Evolutionary conservation across 164 flowering plant genomes (phyloP).

Genomic region (Litsea cubeba): DNA sequence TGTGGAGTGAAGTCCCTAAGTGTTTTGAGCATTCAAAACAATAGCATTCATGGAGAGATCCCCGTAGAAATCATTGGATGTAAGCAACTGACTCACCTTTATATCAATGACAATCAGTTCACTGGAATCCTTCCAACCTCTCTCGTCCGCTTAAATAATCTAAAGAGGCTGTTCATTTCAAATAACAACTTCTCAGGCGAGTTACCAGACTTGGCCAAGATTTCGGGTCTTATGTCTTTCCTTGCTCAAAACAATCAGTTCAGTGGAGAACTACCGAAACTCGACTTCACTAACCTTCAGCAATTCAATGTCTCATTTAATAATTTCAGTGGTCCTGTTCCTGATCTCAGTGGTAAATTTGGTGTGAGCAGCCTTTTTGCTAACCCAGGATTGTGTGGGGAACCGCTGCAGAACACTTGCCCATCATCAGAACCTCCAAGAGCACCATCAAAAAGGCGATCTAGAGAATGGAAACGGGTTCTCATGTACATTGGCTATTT

Average conservation of each 20-base stretch:
- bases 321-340: conserved; percentile 42
- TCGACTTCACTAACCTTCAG: conserved; percentile 38
- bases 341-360: conserved; percentile 25
- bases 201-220: conserved; percentile 39
- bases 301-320: conserved; percentile 47
- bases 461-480: conserved; percentile 14
- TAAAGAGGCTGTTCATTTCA: conserved; percentile 37
- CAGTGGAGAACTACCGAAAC: conserved; percentile 36
- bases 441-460: conserved; percentile 8
- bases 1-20: conserved; percentile 33
- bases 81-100: conserved; percentile 36
- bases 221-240: conserved; percentile 38
- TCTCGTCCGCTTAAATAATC: conserved; percentile 27
- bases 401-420: conserved; percentile 33
- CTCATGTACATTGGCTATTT: conserved; percentile 45
- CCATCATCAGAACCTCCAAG: conserved; percentile 11
- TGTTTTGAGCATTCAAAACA: conserved; percentile 31
- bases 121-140: conserved; percentile 36
- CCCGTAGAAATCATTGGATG: conserved; percentile 34
- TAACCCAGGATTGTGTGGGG: conserved; percentile 50
- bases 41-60: conserved; percentile 32
- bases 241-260: conserved; percentile 44
- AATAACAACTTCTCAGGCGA: conserved; percentile 38
- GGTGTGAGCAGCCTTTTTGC: conserved; percentile 21
- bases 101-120: conserved; percentile 28